Conservation (phyloP, 331 rosid species). For the Malus hybrid region DNA sequence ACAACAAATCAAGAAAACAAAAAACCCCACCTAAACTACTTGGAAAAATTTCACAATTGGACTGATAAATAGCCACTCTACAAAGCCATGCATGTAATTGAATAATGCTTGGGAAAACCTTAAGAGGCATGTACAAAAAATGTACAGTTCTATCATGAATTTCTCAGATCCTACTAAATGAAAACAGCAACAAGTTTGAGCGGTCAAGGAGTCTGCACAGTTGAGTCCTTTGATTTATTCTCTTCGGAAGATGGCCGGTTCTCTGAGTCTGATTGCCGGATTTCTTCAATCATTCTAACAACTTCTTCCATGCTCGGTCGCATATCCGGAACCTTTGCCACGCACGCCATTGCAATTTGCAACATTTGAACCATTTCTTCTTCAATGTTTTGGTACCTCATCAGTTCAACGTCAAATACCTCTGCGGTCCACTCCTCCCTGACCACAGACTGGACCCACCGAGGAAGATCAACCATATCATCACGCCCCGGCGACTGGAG, state of each 20-base stretch:
- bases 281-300: constrained; percentile 87
- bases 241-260: constrained; percentile 98
- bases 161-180: not conserved
- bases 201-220: constrained; percentile 69
- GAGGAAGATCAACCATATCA: constrained; percentile 91
- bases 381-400: constrained; percentile 84
- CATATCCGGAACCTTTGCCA: constrained; percentile 72
- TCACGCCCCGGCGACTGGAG: constrained; percentile 83
- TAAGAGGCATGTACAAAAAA: constrained; percentile 31
- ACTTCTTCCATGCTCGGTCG: constrained; percentile 81
- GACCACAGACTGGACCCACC: constrained; percentile 99
- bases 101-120: constrained; percentile 27
- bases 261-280: constrained; percentile 98
- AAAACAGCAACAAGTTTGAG: constrained; percentile 9
- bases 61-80: constrained; percentile 24
- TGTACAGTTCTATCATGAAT: constrained; percentile 11
- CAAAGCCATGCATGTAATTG: constrained; percentile 15
- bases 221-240: constrained; percentile 83
- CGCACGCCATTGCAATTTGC: constrained; percentile 95
- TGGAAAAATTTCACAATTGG: constrained; percentile 38
- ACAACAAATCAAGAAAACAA: constrained; percentile 38
- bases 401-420: constrained; percentile 91
- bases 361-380: constrained; percentile 98
- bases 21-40: constrained; percentile 22
- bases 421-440: constrained; percentile 99